These are phyloP conservation scores for Globisporangium solare DNA, from an alignment of 352 stramenopile genomes.

Conservation along the genomic window DNA sequence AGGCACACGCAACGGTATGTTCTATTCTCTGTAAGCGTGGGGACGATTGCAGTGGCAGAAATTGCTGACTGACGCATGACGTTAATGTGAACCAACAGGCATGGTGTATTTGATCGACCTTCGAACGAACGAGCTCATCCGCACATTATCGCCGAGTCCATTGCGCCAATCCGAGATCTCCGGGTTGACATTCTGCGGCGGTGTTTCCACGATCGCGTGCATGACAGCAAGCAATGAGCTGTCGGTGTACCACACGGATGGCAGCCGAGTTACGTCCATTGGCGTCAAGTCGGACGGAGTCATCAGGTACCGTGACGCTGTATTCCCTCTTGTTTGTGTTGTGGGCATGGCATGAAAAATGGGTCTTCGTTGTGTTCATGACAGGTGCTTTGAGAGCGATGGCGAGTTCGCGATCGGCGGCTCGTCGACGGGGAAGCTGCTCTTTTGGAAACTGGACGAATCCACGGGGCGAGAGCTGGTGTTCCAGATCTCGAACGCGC, in stretches of 20 bases:
- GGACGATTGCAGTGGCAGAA: background rate
- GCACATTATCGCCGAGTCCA: constrained; percentile 52
- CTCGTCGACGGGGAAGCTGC: constrained; percentile 64
- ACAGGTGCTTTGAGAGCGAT: constrained; percentile 75
- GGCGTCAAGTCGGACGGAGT: constrained; percentile 54
- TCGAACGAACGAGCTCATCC: constrained; percentile 55
- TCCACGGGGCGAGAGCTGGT: constrained; percentile 55
- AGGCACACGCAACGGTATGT: constrained; percentile 57
- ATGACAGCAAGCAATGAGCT: constrained; percentile 71
- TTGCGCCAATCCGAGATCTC: constrained; percentile 51
- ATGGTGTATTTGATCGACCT: constrained; percentile 73
- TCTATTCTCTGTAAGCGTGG: background rate
- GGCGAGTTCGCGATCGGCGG: constrained; percentile 72
- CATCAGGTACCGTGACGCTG: constrained; percentile 32
- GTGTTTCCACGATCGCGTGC: constrained; percentile 44
- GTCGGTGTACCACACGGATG: constrained; percentile 56
- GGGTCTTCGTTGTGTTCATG: too few species aligned
- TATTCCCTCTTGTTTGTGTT: too few species aligned
- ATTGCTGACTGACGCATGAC: background rate
- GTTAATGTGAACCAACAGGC: constrained; percentile 18
- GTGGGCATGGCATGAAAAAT: too few species aligned
- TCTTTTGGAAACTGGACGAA: constrained; percentile 84
- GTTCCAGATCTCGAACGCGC: constrained; percentile 70
- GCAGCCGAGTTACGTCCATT: constrained; percentile 52
- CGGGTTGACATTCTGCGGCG: constrained; percentile 61